Conservation (phyloP, 2,329 filamentous ascomycete species). For the Xylaria multiplex region DNA sequence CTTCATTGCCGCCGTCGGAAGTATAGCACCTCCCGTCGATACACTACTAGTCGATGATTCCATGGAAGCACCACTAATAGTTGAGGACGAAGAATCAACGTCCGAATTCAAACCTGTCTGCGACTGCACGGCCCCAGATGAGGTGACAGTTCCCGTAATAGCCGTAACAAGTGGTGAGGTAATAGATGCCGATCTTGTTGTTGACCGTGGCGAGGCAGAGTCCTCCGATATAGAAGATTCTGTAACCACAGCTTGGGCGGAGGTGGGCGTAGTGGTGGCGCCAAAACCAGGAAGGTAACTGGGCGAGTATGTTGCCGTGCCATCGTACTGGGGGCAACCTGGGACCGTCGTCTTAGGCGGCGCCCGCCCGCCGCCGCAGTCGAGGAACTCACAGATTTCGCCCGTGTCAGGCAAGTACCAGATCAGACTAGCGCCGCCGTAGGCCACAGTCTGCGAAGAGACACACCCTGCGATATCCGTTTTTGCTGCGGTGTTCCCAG, state of each 20-base stretch:
- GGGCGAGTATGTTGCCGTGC: constrained; percentile 65
- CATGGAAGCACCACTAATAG: constrained; percentile 8
- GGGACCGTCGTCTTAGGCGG: constrained; percentile 71
- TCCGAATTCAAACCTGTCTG: constrained; percentile 15
- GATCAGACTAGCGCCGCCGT: constrained; percentile 57
- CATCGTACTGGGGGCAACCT: constrained; percentile 66
- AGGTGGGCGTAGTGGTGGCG: constrained; percentile 24
- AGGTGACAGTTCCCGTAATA: constrained; percentile 5
- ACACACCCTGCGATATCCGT: constrained; percentile 61
- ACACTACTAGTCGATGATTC: constrained; percentile 30
- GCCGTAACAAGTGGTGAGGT: constrained; percentile 20
- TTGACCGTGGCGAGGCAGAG: constrained; percentile 20
- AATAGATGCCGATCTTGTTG: constrained; percentile 17
- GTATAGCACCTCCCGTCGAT: constrained; percentile 36
- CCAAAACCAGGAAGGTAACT: constrained; percentile 56
- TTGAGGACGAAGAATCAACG: neutral
- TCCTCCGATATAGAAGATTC: constrained; percentile 13
- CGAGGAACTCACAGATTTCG: constrained; percentile 71
- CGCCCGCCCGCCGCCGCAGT: constrained; percentile 74
- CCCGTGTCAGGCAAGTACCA: constrained; percentile 72
- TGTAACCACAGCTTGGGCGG: constrained; percentile 14
- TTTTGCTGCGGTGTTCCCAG: constrained; percentile 52
- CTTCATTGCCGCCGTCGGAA: constrained; percentile 39
- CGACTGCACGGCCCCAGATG: constrained; percentile 15
- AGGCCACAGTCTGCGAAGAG: constrained; percentile 50